These are phyloP conservation scores for Penicillium sp. DNA, from an alignment of 2,329 filamentous ascomycete species.

Conservation along the genomic window DNA sequence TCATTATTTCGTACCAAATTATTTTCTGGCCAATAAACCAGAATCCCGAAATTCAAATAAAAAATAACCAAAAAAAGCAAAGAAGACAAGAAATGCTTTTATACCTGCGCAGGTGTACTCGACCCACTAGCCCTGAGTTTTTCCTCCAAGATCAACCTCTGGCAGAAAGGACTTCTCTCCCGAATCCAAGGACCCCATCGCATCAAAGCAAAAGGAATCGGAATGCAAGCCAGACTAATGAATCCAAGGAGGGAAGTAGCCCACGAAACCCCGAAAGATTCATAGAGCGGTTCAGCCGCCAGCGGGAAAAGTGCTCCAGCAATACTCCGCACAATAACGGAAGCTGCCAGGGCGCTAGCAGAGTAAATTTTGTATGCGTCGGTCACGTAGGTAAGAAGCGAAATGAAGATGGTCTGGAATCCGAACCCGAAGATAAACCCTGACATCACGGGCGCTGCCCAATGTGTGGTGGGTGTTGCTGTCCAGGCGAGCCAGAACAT, in stretches of 20 bases:
- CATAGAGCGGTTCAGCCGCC: conserved; percentile 41
- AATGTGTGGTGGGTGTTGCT: conserved; percentile 50
- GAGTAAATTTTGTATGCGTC: conserved; percentile 68
- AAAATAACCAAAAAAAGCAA: too few relatives aligned
- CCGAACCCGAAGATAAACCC: conserved; percentile 63
- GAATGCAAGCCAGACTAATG: conserved; percentile 38
- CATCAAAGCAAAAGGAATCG: conserved; percentile 44
- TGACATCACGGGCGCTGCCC: conserved; percentile 59
- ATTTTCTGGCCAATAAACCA: background rate
- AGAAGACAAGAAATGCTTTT: background rate
- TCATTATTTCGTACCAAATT: background rate
- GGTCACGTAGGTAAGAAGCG: conserved; percentile 63
- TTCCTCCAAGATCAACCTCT: conserved; percentile 28
- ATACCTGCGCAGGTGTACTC: conserved; percentile 18
- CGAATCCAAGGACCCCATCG: conserved; percentile 30
- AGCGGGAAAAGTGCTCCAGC: conserved; percentile 60
- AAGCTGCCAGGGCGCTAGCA: conserved; percentile 56
- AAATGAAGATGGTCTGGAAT: conserved; percentile 64
- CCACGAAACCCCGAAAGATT: conserved; percentile 42
- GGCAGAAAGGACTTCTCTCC: conserved; percentile 33
- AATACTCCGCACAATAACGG: conserved; percentile 51
- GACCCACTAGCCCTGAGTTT: conserved; percentile 15
- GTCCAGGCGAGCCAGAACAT: conserved; percentile 62
- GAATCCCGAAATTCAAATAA: background rate
- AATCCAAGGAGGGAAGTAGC: conserved; percentile 45